These are phyloP conservation scores for Pyrenula aspistea DNA, from an alignment of 495 filamentous ascomycete species.

Conservation along the genomic window DNA sequence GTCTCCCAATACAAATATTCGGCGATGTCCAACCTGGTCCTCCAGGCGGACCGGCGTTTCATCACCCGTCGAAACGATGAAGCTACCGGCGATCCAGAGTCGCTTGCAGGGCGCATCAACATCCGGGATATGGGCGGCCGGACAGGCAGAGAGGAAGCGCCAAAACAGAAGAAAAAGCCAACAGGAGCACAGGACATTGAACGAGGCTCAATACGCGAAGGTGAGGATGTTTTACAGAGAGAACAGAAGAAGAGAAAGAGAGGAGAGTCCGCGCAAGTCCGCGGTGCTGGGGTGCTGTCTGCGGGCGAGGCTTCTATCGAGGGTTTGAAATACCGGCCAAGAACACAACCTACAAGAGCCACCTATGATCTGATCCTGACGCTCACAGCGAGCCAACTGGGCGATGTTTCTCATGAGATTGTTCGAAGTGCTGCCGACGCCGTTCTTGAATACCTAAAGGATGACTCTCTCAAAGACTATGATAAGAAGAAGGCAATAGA, in stretches of 20 bases:
- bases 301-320: constrained; percentile 80
- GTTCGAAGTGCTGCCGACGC: constrained; percentile 94
- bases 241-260: constrained; percentile 82
- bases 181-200: constrained; percentile 54
- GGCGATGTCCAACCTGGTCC: constrained; percentile 99
- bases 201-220: constrained; percentile 70
- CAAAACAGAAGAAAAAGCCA: constrained; percentile 61
- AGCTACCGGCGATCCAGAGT: constrained; percentile 93
- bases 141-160: constrained; percentile 64
- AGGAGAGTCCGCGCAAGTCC: constrained; percentile 55
- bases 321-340: constrained; percentile 73
- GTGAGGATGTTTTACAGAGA: constrained; percentile 72
- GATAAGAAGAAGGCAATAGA: constrained; percentile 98
- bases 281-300: constrained; percentile 71
- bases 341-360: constrained; percentile 82
- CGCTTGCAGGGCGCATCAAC: constrained; percentile 82
- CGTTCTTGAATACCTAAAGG: constrained; percentile 80
- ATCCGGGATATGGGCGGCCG: constrained; percentile 90
- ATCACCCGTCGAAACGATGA: constrained; percentile 86
- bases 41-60: constrained; percentile 97
- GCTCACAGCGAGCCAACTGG: constrained; percentile 75
- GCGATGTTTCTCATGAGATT: constrained; percentile 85
- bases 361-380: constrained; percentile 95
- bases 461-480: constrained; percentile 91
- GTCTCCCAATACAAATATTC: constrained; percentile 98